Conservation (phyloP, 805 yeast genomes). For the Yarrowia sp. region DNA sequence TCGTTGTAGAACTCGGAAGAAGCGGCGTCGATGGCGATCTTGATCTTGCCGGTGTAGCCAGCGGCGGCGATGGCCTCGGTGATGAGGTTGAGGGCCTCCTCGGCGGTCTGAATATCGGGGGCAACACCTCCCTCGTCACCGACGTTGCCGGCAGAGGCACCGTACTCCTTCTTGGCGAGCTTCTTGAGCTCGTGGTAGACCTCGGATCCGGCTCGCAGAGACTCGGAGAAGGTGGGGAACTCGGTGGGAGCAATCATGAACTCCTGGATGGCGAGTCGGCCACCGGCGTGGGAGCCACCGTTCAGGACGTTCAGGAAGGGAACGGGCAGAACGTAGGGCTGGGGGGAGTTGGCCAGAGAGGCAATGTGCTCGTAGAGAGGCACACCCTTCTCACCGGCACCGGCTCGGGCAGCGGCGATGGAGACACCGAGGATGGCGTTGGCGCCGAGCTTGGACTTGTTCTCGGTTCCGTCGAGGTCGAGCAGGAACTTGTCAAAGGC, state of each 20-base stretch:
- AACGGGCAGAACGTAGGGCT: conserved; percentile 94
- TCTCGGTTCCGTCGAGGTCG: conserved; percentile 93
- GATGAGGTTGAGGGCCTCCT: conserved; percentile 96
- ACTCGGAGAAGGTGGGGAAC: conserved; percentile 91
- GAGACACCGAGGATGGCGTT: conserved; percentile 99
- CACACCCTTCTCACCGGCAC: conserved; percentile 92
- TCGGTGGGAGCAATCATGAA: conserved; percentile 98
- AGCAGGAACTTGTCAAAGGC: conserved; percentile 85
- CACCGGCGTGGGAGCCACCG: conserved; percentile 99
- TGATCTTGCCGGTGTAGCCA: conserved; percentile 92
- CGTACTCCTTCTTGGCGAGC: conserved; percentile 92
- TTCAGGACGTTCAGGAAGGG: conserved; percentile 98
- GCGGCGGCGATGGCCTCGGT: conserved; percentile 87
- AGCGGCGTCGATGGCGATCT: conserved; percentile 95
- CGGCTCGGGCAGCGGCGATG: conserved; percentile 96
- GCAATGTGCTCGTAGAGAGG: conserved; percentile 94
- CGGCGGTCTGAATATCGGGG: conserved; percentile 93
- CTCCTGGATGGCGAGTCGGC: conserved; percentile 98
- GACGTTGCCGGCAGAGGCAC: conserved; percentile 98
- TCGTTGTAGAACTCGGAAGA: conserved; percentile 98
- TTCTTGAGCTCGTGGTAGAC: conserved; percentile 97
- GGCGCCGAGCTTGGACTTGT: conserved; percentile 98
- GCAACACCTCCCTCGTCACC: conserved; percentile 99
- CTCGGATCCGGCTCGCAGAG: conserved; percentile 95
- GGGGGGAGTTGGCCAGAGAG: conserved; percentile 74